phyloP scores from a whole-genome alignment of 495 filamentous ascomycete species.

The Talaromyces ruber region DNA sequence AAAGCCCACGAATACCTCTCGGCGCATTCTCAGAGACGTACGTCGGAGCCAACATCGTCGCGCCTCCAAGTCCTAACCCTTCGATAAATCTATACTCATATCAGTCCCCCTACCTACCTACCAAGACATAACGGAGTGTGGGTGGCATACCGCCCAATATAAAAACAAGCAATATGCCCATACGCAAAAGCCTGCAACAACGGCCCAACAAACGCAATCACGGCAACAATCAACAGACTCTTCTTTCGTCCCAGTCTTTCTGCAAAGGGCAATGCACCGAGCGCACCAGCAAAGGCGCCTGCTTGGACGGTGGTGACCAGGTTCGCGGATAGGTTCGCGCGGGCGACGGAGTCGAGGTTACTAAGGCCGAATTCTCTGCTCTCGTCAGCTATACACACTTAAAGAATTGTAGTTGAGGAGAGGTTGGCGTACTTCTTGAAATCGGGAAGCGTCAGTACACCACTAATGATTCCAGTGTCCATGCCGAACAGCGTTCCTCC shows the following conservation, averaged over 20 bases:
- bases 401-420: background rate
- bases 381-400: background rate
- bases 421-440: constrained; percentile 42
- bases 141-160: constrained; percentile 47
- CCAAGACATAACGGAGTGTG: constrained; percentile 1
- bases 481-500: constrained; percentile 68
- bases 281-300: constrained; percentile 59
- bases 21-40: constrained; percentile 60
- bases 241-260: constrained; percentile 48
- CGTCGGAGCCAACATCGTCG: constrained; percentile 55
- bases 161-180: constrained; percentile 45
- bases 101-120: constrained; percentile 11
- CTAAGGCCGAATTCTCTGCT: background rate
- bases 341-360: constrained; percentile 36
- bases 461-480: constrained; percentile 64
- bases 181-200: constrained; percentile 55
- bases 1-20: constrained; percentile 58
- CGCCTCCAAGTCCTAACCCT: constrained; percentile 57
- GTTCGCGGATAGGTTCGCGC: constrained; percentile 29
- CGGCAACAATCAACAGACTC: constrained; percentile 43
- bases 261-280: constrained; percentile 46
- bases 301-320: constrained; percentile 64
- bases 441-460: constrained; percentile 53
- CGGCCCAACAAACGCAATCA: constrained; percentile 49
- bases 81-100: constrained; percentile 40